Base-by-base conservation (phyloP, 2,329 filamentous ascomycete species). In the Phaeosphaeria sp. region DNA sequence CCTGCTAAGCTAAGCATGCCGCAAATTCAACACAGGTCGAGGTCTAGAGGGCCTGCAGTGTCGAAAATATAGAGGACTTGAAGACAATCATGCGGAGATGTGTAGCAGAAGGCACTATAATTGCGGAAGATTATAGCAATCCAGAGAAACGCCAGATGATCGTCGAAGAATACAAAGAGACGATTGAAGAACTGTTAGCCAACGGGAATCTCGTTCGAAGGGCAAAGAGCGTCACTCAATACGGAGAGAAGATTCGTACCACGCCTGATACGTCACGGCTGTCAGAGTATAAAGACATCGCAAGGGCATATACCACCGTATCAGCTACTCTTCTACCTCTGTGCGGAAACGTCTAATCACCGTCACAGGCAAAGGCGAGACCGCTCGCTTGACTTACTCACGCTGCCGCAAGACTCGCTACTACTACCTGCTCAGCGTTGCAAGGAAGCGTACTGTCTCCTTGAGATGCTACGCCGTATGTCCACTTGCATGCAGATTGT, bases 251-350 rank as follows among this genome's bases (percentile, higher is more conserved):
- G 15, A 13, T 11, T 27, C 17, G 1, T 7, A 9, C 21, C 20
- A 27, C 21, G 15, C 6, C 20, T 1, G 4, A 5, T 25, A 17
- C 17, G 10, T 1, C 22, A 10, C 21, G 22, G 3, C 17, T 17
- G 17, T 15, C 44, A 27, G 15, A 46, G 21, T 22, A 23, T 10
- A 25, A 17, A n/a, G 44, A 25, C 43, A 23, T 2, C 50, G 46
- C 15, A 46, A 50, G 9, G 59, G 44, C 2, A 46, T 58, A 15
- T 54, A 47, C 43, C 53, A 58, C 36, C 50, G 46, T n/a, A 21
- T 58, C 50, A 58, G 42, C 21, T 62, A 52, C 41, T 50, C 30
- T 15, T 52, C 50, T 42, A 57, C 43, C 9, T n/a, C 39, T n/a
- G 15, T 43, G 4, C 49, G 46, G 2, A 52, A 44, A 18, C 42